Evolutionary conservation across 2,329 filamentous ascomycete genomes (phyloP).

Genomic region (Trichoderma breve): DNA sequence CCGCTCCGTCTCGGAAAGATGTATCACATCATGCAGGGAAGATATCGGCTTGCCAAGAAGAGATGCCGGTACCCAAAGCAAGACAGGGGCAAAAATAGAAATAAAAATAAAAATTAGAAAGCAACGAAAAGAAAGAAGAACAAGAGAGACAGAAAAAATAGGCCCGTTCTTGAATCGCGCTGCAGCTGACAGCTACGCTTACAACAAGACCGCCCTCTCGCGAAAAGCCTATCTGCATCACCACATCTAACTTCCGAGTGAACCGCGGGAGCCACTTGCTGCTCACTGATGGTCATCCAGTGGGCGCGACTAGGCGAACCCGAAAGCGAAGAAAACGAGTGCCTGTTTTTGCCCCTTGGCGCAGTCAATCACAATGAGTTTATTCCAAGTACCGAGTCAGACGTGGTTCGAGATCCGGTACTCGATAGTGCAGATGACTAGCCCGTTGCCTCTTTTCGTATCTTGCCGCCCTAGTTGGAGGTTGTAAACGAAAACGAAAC

Average conservation of each 20-base stretch:
- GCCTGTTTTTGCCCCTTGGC: not conserved
- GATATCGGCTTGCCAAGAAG: not conserved
- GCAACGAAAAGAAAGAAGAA: not conserved
- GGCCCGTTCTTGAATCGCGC: not conserved
- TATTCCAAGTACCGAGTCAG: not conserved
- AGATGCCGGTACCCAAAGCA: not conserved
- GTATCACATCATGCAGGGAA: not conserved
- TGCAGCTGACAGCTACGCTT: slow-evolving; percentile 2
- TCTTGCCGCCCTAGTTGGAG: not conserved
- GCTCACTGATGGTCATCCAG: not conserved
- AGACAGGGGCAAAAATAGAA: not conserved
- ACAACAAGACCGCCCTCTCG: not conserved
- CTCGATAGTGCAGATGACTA: not conserved
- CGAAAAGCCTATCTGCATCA: not conserved
- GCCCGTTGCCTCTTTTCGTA: slow-evolving; percentile 6
- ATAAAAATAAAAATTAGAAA: not conserved
- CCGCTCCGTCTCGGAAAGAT: not conserved
- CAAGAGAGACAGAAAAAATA: not conserved
- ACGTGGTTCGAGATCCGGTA: not conserved
- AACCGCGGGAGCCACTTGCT: not conserved
- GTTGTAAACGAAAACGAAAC: not conserved
- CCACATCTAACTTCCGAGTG: slow-evolving; percentile 2
- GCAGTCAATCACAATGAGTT: not conserved
- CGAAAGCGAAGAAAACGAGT: not conserved
- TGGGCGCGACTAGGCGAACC: not conserved